Percentiles rank a stretch among this genome's conserved stretches.
Conservation (phyloP, 2,329 filamentous ascomycete genomes). For the Colletotrichum tabaci region DNA sequence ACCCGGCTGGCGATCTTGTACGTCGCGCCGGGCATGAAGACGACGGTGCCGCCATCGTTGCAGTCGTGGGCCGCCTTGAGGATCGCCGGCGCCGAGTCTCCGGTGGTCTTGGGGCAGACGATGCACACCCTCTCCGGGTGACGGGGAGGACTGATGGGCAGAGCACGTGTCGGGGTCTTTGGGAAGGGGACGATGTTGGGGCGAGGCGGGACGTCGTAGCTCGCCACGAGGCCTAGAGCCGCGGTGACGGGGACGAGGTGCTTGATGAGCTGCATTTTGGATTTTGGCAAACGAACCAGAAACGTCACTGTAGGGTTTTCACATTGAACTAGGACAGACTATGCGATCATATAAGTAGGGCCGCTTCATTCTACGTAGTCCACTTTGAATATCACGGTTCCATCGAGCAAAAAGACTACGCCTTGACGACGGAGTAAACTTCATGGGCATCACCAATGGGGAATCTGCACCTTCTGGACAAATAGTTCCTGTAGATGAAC, state of each 20-base stretch:
- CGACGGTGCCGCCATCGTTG: conserved; percentile 74
- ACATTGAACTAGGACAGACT: neutral
- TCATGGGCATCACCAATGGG: neutral
- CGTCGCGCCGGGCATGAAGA: conserved; percentile 63
- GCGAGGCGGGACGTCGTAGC: conserved; percentile 8
- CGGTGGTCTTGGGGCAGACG: conserved; percentile 14
- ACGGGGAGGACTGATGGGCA: neutral
- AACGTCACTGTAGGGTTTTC: neutral
- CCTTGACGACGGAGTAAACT: neutral
- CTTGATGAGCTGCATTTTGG: neutral
- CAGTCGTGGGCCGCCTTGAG: conserved; percentile 69
- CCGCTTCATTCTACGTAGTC: neutral
- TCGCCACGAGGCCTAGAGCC: neutral
- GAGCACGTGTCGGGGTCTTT: neutral
- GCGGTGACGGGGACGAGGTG: neutral
- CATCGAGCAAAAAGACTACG: neutral
- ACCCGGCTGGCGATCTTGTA: conserved; percentile 76
- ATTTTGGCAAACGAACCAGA: neutral
- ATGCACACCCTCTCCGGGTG: neutral
- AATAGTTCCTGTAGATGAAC: neutral
- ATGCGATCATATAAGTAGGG: neutral
- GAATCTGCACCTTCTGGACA: neutral
- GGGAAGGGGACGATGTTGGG: conserved; percentile 3
- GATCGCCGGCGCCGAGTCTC: conserved; percentile 57
- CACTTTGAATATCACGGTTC: conserved; percentile 2